Percentiles rank a stretch among this genome's conserved stretches.
These are phyloP conservation scores for Geranium brycei DNA, from an alignment of 345 rosid genomes.

Conservation along the genomic window DNA sequence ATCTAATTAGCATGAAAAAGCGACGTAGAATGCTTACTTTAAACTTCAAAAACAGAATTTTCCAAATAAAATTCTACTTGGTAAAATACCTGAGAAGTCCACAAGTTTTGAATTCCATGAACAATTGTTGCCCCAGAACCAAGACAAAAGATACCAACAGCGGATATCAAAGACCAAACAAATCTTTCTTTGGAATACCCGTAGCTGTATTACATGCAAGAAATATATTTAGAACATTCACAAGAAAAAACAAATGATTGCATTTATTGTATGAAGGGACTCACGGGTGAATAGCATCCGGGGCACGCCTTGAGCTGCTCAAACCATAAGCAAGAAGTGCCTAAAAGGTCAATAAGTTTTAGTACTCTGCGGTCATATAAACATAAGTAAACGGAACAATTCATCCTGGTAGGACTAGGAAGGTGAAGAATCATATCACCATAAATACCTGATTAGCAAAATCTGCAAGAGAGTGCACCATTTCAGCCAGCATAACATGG, in stretches of 20 bases:
- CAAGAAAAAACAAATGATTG: slow-evolving; percentile 4
- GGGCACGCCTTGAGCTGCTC: slow-evolving; percentile 96
- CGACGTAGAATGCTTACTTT: too few species aligned
- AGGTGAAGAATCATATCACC: neutral
- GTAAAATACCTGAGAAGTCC: slow-evolving; percentile 53
- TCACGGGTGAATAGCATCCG: slow-evolving; percentile 97
- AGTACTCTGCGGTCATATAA: slow-evolving; percentile 9
- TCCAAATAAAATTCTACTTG: neutral
- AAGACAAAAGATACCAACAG: slow-evolving; percentile 97
- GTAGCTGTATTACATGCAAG: slow-evolving; percentile 42
- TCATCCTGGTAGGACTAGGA: neutral
- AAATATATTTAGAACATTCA: slow-evolving; percentile 11
- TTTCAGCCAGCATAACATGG: slow-evolving; percentile 96
- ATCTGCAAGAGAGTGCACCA: slow-evolving; percentile 86
- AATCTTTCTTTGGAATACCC: slow-evolving; percentile 97
- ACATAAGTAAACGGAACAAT: neutral
- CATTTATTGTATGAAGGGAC: slow-evolving; percentile 13
- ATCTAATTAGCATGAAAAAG: too few species aligned
- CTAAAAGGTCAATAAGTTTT: slow-evolving; percentile 40
- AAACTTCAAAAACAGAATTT: neutral
- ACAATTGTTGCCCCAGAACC: slow-evolving; percentile 98
- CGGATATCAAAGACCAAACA: slow-evolving; percentile 99
- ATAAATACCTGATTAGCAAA: slow-evolving; percentile 82
- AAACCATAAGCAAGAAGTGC: slow-evolving; percentile 94
- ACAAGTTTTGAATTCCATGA: slow-evolving; percentile 81